A percentile compares a stretch with the other conserved stretches of the same genome.
Conservation (phyloP, 352 stramenopile genomes). For the Phytophthora sojae region DNA sequence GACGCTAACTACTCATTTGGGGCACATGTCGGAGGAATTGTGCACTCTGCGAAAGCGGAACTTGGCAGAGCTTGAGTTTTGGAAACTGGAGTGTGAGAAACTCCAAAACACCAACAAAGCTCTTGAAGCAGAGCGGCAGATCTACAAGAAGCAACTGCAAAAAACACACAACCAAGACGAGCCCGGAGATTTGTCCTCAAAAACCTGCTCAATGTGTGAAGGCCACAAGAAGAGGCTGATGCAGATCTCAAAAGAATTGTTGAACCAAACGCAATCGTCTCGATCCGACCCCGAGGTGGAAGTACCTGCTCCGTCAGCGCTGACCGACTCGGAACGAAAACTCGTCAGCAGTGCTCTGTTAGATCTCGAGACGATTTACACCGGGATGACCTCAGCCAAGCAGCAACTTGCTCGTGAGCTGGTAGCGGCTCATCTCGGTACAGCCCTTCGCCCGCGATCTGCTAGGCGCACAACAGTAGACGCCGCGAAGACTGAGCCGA, state of each 20-base stretch:
- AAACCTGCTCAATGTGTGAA: conserved; percentile 51
- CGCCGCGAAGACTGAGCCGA: background rate
- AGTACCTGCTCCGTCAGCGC: conserved; percentile 5
- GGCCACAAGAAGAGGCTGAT: conserved; percentile 64
- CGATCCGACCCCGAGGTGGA: conserved; percentile 15
- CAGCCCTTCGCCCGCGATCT: conserved; percentile 4
- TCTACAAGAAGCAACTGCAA: conserved; percentile 41
- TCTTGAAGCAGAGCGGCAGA: conserved; percentile 44
- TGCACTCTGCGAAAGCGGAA: conserved; percentile 73
- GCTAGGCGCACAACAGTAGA: conserved; percentile 7
- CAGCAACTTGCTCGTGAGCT: conserved; percentile 43
- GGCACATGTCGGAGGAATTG: conserved; percentile 72
- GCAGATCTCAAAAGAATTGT: conserved; percentile 55
- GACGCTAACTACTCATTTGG: conserved; percentile 70
- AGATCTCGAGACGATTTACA: conserved; percentile 59
- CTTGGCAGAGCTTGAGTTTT: conserved; percentile 65
- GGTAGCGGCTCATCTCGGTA: conserved; percentile 26
- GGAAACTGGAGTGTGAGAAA: conserved; percentile 76
- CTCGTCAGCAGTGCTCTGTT: conserved; percentile 46
- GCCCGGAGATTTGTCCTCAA: background rate
- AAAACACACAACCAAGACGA: conserved; percentile 24
- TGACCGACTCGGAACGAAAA: conserved; percentile 54
- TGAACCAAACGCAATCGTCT: conserved; percentile 13
- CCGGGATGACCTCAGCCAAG: conserved; percentile 46
- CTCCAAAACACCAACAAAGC: conserved; percentile 60